Evolutionary conservation across 2,329 filamentous ascomycete genomes (phyloP).

Genomic region (Xylaria sp.): DNA sequence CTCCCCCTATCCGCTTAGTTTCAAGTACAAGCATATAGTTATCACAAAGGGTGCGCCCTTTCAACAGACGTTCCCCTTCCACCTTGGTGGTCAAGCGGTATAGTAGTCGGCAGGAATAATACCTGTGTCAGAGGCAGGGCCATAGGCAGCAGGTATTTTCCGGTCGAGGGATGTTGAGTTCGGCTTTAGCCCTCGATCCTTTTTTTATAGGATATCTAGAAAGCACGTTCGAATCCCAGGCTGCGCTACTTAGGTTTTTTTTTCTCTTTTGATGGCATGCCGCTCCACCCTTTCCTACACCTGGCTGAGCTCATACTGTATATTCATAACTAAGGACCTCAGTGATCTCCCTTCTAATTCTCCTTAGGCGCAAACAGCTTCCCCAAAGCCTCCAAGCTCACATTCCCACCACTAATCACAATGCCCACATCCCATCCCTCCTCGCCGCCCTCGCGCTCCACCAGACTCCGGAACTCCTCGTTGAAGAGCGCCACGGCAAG

Average conservation of each 20-base stretch:
- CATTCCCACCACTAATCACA: slow-evolving; percentile 70
- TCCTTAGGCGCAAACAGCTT: slow-evolving; percentile 57
- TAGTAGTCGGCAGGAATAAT: slow-evolving; percentile 2
- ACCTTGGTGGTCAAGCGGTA: neutral
- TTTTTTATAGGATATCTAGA: slow-evolving; percentile 4
- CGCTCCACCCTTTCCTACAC: too few species aligned
- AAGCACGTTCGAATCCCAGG: neutral
- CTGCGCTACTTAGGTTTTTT: neutral
- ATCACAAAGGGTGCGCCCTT: neutral
- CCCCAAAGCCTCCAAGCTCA: slow-evolving; percentile 64
- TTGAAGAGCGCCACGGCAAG: slow-evolving; percentile 86
- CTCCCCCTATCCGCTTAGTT: neutral
- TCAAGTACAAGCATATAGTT: neutral
- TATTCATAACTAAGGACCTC: neutral
- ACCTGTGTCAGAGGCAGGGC: slow-evolving; percentile 1
- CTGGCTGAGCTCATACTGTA: too few species aligned
- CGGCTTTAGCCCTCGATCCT: neutral
- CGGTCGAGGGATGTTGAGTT: neutral
- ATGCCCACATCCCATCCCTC: slow-evolving; percentile 78
- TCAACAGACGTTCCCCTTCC: neutral
- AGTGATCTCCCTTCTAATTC: neutral
- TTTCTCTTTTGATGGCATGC: neutral
- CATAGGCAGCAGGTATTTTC: neutral
- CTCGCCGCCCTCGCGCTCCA: slow-evolving; percentile 75
- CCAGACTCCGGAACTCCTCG: slow-evolving; percentile 80